phyloP scores from a whole-genome alignment of 768 basidiomycete genomes.

The Floccularia luteovirens region DNA sequence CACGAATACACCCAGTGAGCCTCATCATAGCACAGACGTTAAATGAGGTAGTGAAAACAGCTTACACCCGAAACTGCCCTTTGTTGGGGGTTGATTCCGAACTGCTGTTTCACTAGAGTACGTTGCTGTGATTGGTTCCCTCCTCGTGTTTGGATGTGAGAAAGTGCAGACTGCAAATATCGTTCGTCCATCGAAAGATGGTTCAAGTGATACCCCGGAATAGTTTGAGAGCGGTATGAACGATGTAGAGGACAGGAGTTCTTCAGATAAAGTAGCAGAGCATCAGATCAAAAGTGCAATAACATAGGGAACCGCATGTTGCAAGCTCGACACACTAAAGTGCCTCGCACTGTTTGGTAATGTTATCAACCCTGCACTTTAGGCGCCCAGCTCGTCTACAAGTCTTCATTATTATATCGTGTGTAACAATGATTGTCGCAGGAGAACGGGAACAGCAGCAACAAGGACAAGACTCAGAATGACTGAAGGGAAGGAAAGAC shows the following conservation, averaged over 20 bases:
- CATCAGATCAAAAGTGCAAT: not conserved
- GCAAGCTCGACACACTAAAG: not conserved
- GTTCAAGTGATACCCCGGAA: not conserved
- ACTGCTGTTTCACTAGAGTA: no score
- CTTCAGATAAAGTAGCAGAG: not conserved
- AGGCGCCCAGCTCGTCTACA: not conserved
- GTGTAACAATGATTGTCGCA: no score
- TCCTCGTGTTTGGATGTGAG: conserved; percentile 2
- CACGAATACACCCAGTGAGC: no score
- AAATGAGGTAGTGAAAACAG: no score
- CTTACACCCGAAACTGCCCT: not conserved
- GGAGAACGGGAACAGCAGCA: no score
- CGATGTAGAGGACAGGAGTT: not conserved
- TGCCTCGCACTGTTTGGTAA: not conserved
- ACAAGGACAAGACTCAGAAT: no score
- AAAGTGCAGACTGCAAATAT: conserved; percentile 1
- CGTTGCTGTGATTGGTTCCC: not conserved
- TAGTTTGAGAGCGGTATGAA: not conserved
- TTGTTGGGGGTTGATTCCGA: not conserved
- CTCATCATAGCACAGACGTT: no score
- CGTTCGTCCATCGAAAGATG: conserved; percentile 1
- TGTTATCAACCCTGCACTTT: conserved; percentile 1
- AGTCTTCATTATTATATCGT: no score
- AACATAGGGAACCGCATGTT: not conserved
- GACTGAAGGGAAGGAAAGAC: not conserved